phyloP scores from a whole-genome alignment of 148 eudicot species.

The Cornus suecica region DNA sequence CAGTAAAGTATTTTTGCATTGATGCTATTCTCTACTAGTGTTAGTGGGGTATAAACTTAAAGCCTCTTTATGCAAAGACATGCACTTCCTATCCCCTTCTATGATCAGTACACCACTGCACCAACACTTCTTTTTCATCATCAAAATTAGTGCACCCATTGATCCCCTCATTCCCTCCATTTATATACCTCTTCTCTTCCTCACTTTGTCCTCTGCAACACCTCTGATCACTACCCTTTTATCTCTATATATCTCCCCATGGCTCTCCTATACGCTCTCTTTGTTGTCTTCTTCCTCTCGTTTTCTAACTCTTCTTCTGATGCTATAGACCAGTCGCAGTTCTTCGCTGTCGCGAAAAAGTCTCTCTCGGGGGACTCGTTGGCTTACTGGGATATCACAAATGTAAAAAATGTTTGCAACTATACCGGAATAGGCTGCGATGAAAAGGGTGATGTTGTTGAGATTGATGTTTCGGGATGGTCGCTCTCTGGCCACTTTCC shows the following conservation, averaged over 20 bases:
- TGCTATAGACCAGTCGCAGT: slow-evolving; percentile 41
- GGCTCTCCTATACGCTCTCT: slow-evolving; percentile 31
- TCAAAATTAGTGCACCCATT: slow-evolving; percentile 30
- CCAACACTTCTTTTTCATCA: slow-evolving; percentile 40
- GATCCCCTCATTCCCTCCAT: slow-evolving; percentile 46
- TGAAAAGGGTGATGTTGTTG: slow-evolving; percentile 34
- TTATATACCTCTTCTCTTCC: slow-evolving; percentile 40
- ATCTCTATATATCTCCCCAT: slow-evolving; percentile 21
- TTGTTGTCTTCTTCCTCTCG: slow-evolving; percentile 30
- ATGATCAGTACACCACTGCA: slow-evolving; percentile 19
- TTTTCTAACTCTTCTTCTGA: slow-evolving; percentile 22
- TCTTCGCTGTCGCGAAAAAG: slow-evolving; percentile 56
- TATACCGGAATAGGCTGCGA: slow-evolving; percentile 64
- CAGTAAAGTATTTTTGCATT: slow-evolving; percentile 17
- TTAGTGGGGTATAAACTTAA: slow-evolving; percentile 69
- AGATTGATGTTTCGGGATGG: slow-evolving; percentile 48
- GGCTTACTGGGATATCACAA: slow-evolving; percentile 38
- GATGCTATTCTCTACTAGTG: slow-evolving; percentile 43
- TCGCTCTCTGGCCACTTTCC: slow-evolving; percentile 68
- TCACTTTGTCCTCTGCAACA: slow-evolving; percentile 32
- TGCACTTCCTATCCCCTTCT: slow-evolving; percentile 17
- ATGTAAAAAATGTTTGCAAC: slow-evolving; percentile 40
- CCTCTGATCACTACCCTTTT: background rate
- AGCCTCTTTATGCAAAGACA: slow-evolving; percentile 54
- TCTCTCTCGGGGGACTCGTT: slow-evolving; percentile 49